Percentiles rank a stretch among this genome's conserved stretches.
These are phyloP conservation scores for Gynochthodes officinalis DNA, from an alignment of 257 asterid species.

Conservation along the genomic window DNA sequence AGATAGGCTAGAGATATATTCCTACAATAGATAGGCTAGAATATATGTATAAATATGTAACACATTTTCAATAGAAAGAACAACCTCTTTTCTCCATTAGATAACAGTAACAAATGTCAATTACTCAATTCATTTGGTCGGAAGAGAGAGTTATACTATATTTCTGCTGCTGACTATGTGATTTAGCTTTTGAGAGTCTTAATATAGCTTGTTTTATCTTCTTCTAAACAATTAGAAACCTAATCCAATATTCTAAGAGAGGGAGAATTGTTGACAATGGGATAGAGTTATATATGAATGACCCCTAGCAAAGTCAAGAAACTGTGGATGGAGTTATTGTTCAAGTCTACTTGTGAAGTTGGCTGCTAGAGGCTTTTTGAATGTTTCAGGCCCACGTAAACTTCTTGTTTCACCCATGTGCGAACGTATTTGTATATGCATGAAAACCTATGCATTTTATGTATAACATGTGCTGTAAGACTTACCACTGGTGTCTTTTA, in stretches of 20 bases:
- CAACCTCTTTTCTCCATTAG: no score
- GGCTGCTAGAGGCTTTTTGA: not conserved
- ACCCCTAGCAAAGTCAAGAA: not conserved
- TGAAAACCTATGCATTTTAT: not conserved
- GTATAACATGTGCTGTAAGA: not conserved
- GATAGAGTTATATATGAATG: not conserved
- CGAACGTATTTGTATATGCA: not conserved
- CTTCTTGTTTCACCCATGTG: not conserved
- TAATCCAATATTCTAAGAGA: not conserved
- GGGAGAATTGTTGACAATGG: not conserved
- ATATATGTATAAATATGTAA: no score
- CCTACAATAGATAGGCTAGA: no score
- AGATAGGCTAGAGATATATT: no score
- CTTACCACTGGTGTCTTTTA: not conserved
- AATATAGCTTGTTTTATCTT: no score
- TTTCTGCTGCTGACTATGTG: not conserved
- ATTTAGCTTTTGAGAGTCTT: not conserved
- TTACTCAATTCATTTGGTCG: not conserved
- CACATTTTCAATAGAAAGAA: no score
- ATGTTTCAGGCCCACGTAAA: not conserved
- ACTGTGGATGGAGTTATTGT: not conserved
- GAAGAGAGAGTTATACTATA: not conserved
- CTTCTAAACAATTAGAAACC: no score
- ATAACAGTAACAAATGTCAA: not conserved
- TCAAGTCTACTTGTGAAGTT: not conserved